Base-by-base conservation (phyloP, 73 alveolate genomes). In the Paramecium octaurelia region DNA sequence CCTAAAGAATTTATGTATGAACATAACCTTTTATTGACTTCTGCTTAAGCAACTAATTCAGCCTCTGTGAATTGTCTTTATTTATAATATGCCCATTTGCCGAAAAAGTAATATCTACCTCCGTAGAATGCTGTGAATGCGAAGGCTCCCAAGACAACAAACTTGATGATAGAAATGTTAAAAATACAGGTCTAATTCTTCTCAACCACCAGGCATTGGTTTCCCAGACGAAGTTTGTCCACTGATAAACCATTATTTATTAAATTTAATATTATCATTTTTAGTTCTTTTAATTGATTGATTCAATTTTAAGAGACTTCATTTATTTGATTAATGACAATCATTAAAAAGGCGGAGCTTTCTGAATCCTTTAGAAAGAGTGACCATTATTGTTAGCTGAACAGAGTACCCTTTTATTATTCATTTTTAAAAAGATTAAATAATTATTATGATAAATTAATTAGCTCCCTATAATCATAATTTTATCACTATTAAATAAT, bases 181-280 rank as follows among this genome's bases (percentile, higher is more conserved):
- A n/a, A 27, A 59, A 71, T 89, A 89, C 94, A 44, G 94, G 94
- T 89, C 94, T 89, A 46, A 89, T 85, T 89, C 94, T 89, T 89
- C 94, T 89, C 71, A 89, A 71, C 94, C 94, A 89, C 94, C 94
- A 89, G 21, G 94, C 94, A 64, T 89, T 89, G 84, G 94, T 89
- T 73, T 89, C 94, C 88, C 88, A 89, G 44, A 89, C 94, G 68
- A 89, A 89, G 91, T 89, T 89, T 68, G 94, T 89, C 86, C 88
- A 89, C 70, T 89, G 92, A 71, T 70, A 89, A 71, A 89, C 94
- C 94, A 89, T 88, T 89, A 54, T 54, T n/a, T 80, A 44, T 80
- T 31, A 11, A 80, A 40, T 38, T 80, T 80, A 80, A 80, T 44
- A 80, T 44, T 80, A 80, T 80, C 75, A 40, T 46, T 40, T 40